Evolutionary conservation across 2,329 filamentous ascomycete genomes (phyloP).

Genomic region (Fusarium sp.): DNA sequence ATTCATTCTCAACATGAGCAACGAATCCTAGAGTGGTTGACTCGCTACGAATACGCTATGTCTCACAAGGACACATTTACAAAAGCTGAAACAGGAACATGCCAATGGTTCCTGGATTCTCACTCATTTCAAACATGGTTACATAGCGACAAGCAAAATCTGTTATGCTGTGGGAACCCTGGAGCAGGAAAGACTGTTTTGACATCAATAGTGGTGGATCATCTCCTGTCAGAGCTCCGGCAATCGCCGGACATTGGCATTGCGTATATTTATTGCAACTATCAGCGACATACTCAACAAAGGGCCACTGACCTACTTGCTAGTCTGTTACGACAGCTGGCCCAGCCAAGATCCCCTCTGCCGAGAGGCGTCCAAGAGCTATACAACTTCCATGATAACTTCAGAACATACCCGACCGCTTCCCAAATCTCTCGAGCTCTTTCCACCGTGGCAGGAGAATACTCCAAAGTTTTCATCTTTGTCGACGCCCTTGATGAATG

Average conservation of each 20-base stretch:
- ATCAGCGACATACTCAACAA: too few species aligned
- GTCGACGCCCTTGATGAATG: too few species aligned
- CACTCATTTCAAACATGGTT: too few species aligned
- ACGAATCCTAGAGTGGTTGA: rapidly evolving
- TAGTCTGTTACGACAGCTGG: rapidly evolving
- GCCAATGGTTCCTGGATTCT: not conserved
- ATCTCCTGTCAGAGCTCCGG: rapidly evolving
- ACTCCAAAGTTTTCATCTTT: rapidly evolving
- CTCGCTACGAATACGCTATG: rapidly evolving
- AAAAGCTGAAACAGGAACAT: rapidly evolving
- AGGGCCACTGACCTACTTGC: rapidly evolving
- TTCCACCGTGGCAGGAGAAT: rapidly evolving
- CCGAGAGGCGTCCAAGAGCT: rapidly evolving
- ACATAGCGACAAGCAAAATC: rapidly evolving
- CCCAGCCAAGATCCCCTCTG: rapidly evolving
- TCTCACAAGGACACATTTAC: not conserved
- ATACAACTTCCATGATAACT: rapidly evolving
- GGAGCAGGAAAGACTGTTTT: not conserved
- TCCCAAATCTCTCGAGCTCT: too few species aligned
- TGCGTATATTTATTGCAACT: too few species aligned
- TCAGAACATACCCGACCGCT: rapidly evolving
- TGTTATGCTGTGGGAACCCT: too few species aligned
- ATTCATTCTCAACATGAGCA: rapidly evolving
- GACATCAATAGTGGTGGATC: rapidly evolving
- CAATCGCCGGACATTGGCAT: rapidly evolving